Base-by-base conservation (phyloP, 2,329 filamentous ascomycete species). In the Alternaria solani region DNA sequence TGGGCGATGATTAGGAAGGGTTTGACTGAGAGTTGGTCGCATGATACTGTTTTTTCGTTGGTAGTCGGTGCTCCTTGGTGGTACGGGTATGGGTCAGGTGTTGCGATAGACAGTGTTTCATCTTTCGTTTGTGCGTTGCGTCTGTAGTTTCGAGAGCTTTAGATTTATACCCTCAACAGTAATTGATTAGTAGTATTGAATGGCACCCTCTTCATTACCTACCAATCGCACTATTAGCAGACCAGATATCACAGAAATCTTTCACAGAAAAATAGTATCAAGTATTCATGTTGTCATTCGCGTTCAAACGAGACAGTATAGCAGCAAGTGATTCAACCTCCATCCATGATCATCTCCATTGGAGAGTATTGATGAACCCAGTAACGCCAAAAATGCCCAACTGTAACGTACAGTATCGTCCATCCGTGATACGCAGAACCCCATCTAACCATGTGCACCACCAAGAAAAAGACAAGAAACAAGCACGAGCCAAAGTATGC, bases 401-500 rank as follows among this genome's bases (percentile, higher is more conserved):
- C 52, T 60, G 57, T 51, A 25, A 43, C 46, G 25, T 62, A 58
- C 55, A 64, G 43, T 38, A 25, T 59, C 49, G 42, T 53, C 20
- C 44, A 49, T 51, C 55, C 52, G 16, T 49, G 30, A 42, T 46
- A 43, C 47, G 41, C 34, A 34, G 23, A 16, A 36, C 39, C 26
- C 18, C 5, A 39, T n/a, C 28, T 46, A 26, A 34, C 34, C 20
- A 30, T 51, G 14, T 55, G 36, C 49, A 25, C 48, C 26, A 7
- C 16, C 32, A 55, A n/a, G n/a, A 20, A 11, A 34, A 39, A 30
- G 8, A 25, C 38, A 46, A 25, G 14, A 25, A 38, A 25, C 26
- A 41, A 53, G 25, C 23, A 46, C 26, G 43, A 42, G 18, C 9
- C 28, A 38, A 52, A 34, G 38, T 23, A 51, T 47, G 57, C 51